phyloP scores from a whole-genome alignment of 805 yeast genomes.

The Candida ipomoeae region DNA sequence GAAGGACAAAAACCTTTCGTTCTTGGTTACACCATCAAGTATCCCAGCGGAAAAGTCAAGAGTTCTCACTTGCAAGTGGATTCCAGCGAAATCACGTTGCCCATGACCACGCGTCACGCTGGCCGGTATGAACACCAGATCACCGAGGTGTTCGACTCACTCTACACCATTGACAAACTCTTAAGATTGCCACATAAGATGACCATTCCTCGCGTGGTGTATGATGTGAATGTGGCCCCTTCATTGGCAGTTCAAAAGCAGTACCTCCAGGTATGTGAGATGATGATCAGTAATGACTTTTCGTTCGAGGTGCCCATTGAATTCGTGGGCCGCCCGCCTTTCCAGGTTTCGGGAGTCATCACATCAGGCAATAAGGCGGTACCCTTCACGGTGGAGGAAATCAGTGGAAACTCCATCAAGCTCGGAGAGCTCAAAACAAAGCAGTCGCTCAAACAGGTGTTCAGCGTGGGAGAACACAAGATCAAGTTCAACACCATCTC shows the following conservation, averaged over 20 bases:
- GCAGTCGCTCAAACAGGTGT: conserved; percentile 34
- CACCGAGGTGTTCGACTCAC: conserved; percentile 59
- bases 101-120: conserved; percentile 37
- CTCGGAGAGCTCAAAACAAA: conserved; percentile 9
- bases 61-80: conserved; percentile 31
- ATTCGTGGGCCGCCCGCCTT: conserved; percentile 62
- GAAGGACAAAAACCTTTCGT: conserved; percentile 63
- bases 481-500: conserved; percentile 53
- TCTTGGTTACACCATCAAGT: conserved; percentile 58
- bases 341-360: conserved; percentile 51
- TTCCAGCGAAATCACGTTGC: conserved; percentile 25
- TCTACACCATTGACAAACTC: conserved; percentile 45
- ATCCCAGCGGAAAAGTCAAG: conserved; percentile 52
- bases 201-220: conserved; percentile 21
- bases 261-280: conserved; percentile 45
- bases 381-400: conserved; percentile 39
- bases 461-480: conserved; percentile 68
- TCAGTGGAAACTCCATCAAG: conserved; percentile 26
- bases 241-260: conserved; percentile 46
- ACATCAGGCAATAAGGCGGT: conserved; percentile 56
- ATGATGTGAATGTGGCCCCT: conserved; percentile 61
- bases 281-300: conserved; percentile 24
- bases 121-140: conserved; percentile 66
- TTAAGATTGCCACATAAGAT: conserved; percentile 3
- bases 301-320: conserved; percentile 46